A percentile compares a stretch with the other conserved stretches of the same genome.
Conservation (phyloP, 1,284 basidiomycete genomes). For the Pterula multifida region DNA sequence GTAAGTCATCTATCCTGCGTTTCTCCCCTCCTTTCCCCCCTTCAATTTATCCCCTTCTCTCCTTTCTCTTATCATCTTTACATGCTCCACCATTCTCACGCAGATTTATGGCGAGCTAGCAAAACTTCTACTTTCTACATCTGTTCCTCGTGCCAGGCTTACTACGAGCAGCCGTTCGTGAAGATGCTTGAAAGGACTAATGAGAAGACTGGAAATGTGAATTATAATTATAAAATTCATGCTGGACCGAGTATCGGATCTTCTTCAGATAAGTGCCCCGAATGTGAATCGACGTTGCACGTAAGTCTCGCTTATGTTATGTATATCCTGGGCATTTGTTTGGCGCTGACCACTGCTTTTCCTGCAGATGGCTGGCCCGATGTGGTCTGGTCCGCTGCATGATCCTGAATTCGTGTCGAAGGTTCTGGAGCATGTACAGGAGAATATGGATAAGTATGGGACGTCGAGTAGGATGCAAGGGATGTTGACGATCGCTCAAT, state of each 20-base stretch:
- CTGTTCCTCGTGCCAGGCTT: constrained; percentile 73
- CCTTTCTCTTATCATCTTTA: too few species aligned
- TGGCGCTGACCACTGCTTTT: background rate
- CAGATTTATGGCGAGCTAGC: too few species aligned
- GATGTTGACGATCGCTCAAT: constrained; percentile 85
- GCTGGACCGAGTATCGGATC: constrained; percentile 49
- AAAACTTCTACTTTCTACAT: constrained; percentile 77
- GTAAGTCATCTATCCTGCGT: constrained; percentile 32
- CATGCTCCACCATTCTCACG: too few species aligned
- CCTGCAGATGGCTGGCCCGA: constrained; percentile 75
- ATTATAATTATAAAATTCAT: constrained; percentile 61
- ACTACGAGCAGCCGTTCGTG: constrained; percentile 73
- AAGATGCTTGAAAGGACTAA: constrained; percentile 46
- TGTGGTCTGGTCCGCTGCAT: constrained; percentile 92
- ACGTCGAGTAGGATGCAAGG: constrained; percentile 85
- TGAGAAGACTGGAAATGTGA: constrained; percentile 40
- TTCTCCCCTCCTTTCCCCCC: background rate
- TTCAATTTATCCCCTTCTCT: too few species aligned
- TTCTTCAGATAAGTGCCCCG: constrained; percentile 41
- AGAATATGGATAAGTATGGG: constrained; percentile 52
- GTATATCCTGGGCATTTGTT: too few species aligned
- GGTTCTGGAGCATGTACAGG: constrained; percentile 68
- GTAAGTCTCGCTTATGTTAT: too few species aligned
- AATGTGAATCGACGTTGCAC: constrained; percentile 72
- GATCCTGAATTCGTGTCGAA: constrained; percentile 62